Conservation (phyloP, 192 early-diverging fungal genomes). For the Chytriomyces hyalinus region DNA sequence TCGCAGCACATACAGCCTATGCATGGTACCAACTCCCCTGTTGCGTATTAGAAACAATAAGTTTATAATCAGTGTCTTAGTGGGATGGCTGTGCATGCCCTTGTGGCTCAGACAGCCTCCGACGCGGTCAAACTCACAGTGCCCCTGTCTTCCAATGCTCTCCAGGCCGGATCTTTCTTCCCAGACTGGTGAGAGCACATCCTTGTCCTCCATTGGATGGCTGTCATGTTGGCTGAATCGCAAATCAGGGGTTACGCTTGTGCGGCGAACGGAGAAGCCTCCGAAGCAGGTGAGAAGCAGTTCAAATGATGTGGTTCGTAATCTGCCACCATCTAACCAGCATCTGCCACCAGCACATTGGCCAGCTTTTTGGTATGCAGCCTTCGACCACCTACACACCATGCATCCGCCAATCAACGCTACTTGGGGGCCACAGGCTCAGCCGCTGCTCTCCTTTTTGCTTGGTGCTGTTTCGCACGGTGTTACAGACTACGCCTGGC, state of each 20-base stretch:
- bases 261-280: constrained; percentile 42
- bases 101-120: too few species aligned
- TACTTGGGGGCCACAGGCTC: constrained; percentile 49
- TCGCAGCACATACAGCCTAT: too few species aligned
- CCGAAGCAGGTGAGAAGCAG: constrained; percentile 50
- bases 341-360: constrained; percentile 65
- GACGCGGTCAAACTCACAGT: too few species aligned
- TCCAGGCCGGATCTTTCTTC: constrained; percentile 65
- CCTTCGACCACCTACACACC: constrained; percentile 60
- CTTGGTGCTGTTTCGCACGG: constrained; percentile 73
- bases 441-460: constrained; percentile 67
- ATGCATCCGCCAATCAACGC: constrained; percentile 49
- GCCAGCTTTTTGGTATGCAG: constrained; percentile 67
- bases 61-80: too few species aligned
- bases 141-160: too few species aligned
- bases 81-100: too few species aligned
- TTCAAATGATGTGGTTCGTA: constrained; percentile 9
- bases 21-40: too few species aligned
- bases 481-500: constrained; percentile 73
- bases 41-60: too few species aligned
- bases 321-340: not conserved
- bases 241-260: constrained; percentile 63
- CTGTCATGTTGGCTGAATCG: not conserved
- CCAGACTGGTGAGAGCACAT: constrained; percentile 59
- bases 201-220: not conserved